Evolutionary conservation across 805 yeast genomes (phyloP), one percentile per base, ranked within the genome.

Genomic region (Monosporozyma yasuniensis): DNA sequence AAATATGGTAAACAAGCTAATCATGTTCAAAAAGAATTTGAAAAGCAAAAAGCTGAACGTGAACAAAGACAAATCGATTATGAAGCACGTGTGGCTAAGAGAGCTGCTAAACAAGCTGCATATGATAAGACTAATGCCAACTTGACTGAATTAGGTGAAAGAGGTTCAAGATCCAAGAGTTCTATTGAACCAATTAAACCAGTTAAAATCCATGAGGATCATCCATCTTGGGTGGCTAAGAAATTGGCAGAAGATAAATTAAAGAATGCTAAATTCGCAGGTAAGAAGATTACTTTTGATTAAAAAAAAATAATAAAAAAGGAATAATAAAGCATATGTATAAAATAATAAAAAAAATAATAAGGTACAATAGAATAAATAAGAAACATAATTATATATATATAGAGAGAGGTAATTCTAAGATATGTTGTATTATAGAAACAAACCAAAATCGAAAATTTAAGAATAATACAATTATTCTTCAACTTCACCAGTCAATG

Each of bases 161-260:
- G 50, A 30, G 46, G 39, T 28, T 21, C 47, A 3, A 34, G 46
- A 18, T 14, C 34, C 5, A 46, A 35, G 4, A 12, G 52, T 59
- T 58, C n/a, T 30, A 56, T 49, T 35, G 48, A 44, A 25, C 47
- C 42, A 28, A 39, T 37, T 7, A 49, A 45, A 38, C 47, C 41
- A 28, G 42, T 47, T n/a, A 50, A 47, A 34, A 35, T 30, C 19
- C 23, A 43, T 32, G 58, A 46, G 44, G 62, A 54, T 18, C 99
- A 93, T 77, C 99, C 99, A n/a, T 93, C 99, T 2, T 93, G 99
- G 99, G 83, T 79, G 58, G 99, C 99, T 21, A 87, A 86, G 71
- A 80, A 78, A 70, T 68, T 77, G 54, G 86, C 81, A 25, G 84
- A 86, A 61, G 85, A 84, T 56, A 78, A 79, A 47, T 64, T 72